Conservation (phyloP, 306 rosid species). For the Vicia villosa region DNA sequence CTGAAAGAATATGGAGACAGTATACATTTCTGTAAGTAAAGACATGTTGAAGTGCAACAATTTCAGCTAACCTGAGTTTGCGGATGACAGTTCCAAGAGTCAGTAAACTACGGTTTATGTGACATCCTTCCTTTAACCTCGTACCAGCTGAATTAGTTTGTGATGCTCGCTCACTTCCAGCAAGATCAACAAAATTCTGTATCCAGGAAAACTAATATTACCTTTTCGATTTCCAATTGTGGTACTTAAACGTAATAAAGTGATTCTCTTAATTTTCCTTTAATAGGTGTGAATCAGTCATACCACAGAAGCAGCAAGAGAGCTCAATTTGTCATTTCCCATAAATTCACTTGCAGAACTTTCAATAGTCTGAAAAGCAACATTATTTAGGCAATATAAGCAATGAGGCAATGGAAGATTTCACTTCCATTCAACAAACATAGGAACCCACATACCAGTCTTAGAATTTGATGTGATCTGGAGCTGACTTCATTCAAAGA, state of each 20-base stretch:
- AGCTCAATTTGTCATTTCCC: constrained; percentile 78
- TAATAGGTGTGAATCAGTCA: constrained; percentile 10
- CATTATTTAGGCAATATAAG: constrained; percentile 25
- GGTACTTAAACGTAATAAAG: constrained; percentile 7
- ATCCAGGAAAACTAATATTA: constrained; percentile 17
- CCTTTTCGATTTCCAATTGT: constrained; percentile 22
- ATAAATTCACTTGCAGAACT: constrained; percentile 77
- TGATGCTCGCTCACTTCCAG: constrained; percentile 98
- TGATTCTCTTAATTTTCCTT: constrained; percentile 1
- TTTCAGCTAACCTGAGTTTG: constrained; percentile 77
- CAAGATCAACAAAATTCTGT: constrained; percentile 97
- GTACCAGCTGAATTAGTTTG: constrained; percentile 89
- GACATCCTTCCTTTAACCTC: constrained; percentile 96
- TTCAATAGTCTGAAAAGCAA: constrained; percentile 71
- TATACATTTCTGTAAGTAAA: not conserved
- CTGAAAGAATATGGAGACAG: constrained; percentile 8
- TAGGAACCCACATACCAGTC: constrained; percentile 57
- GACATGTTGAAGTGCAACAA: constrained; percentile 3
- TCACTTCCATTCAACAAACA: constrained; percentile 15
- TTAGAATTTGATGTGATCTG: constrained; percentile 95
- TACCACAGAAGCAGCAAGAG: constrained; percentile 91
- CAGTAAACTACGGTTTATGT: constrained; percentile 91
- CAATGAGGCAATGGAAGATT: constrained; percentile 8
- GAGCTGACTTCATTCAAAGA: constrained; percentile 92
- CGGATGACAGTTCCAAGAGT: constrained; percentile 95